Evolutionary conservation across 2,329 filamentous ascomycete species (phyloP).

Genomic region (Beauveria pseudobassiana): DNA sequence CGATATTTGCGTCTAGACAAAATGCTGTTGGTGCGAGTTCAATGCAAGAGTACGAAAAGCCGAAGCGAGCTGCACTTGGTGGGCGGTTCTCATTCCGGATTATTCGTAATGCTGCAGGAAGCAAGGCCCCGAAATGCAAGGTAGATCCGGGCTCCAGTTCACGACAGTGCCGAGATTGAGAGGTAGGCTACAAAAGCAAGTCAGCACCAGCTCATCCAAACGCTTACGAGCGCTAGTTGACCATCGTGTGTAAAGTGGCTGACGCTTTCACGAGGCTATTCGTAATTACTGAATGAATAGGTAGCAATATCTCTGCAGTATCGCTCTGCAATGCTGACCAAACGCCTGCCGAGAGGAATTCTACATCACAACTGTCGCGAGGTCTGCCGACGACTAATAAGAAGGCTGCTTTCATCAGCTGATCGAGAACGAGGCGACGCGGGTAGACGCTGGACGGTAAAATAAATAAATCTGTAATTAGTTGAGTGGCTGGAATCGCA

Average conservation of each 20-base stretch:
- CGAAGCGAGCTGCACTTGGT: background rate
- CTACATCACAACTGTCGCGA: too few relatives aligned
- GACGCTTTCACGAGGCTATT: too few relatives aligned
- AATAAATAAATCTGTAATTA: too few relatives aligned
- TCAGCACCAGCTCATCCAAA: background rate
- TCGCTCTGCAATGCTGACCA: background rate
- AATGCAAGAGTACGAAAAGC: background rate
- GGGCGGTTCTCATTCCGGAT: background rate
- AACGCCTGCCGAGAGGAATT: background rate
- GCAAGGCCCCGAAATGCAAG: background rate
- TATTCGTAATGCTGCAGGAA: background rate
- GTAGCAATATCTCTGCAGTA: too few relatives aligned
- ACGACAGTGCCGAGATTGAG: background rate
- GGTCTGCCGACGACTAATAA: background rate
- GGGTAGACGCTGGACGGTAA: too few relatives aligned
- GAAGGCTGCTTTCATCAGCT: background rate
- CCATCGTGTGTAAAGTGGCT: too few relatives aligned
- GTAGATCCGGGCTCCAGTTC: background rate
- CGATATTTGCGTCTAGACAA: background rate
- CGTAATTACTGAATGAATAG: too few relatives aligned
- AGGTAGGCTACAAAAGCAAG: background rate
- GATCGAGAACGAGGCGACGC: background rate
- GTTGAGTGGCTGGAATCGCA: background rate
- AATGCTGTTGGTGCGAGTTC: background rate
- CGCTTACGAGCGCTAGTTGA: too few relatives aligned